Conservation (phyloP, 768 basidiomycete species). For the Russula emetica region DNA sequence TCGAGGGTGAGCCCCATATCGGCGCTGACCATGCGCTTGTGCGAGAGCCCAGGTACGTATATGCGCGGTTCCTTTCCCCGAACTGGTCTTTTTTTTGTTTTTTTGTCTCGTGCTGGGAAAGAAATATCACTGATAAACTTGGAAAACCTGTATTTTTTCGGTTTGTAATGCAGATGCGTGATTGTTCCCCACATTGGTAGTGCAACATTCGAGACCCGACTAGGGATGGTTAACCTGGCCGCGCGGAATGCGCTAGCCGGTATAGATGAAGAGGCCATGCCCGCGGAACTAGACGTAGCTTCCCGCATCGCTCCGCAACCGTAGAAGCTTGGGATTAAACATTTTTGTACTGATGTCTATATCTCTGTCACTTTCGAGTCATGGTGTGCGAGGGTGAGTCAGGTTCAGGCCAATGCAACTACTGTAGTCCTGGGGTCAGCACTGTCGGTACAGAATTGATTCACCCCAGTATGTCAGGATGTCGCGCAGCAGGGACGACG, state of each 20-base stretch:
- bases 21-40: constrained; percentile 72
- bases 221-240: constrained; percentile 76
- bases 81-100: background rate
- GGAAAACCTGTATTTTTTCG: background rate
- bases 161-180: constrained; percentile 49
- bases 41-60: constrained; percentile 60
- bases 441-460: background rate
- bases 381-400: background rate
- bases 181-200: constrained; percentile 90
- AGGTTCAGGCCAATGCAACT: background rate
- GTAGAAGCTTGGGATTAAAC: background rate
- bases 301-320: constrained; percentile 2
- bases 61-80: background rate
- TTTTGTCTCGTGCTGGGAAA: background rate
- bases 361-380: background rate
- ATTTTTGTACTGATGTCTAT: background rate
- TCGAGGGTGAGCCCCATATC: constrained; percentile 87
- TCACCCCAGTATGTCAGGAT: background rate
- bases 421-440: background rate
- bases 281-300: constrained; percentile 42
- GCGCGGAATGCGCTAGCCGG: constrained; percentile 64
- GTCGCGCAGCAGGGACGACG: background rate
- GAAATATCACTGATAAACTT: background rate
- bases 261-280: constrained; percentile 50
- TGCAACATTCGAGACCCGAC: constrained; percentile 79